Evolutionary conservation across 495 filamentous ascomycete species (phyloP).

Genomic region (Rusavskia elegans): DNA sequence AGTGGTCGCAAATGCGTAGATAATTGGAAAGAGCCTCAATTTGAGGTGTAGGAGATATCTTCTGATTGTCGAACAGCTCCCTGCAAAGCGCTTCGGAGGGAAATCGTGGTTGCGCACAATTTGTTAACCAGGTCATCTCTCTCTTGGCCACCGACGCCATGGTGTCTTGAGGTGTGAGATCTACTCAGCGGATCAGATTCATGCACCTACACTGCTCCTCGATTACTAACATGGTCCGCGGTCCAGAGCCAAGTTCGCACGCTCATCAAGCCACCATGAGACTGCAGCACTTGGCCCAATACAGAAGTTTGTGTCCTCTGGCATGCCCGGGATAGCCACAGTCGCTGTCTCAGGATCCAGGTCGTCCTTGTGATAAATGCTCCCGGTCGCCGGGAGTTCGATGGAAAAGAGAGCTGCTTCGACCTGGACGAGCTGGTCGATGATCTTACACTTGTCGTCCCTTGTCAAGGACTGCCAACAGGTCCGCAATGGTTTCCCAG

Average conservation of each 20-base stretch:
- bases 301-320: slow-evolving; percentile 17
- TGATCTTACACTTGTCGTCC: slow-evolving; percentile 22
- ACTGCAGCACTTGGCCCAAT: slow-evolving; percentile 22
- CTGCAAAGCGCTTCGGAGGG: not conserved
- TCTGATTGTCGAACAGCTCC: not conserved
- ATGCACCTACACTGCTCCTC: not conserved
- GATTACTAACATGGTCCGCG: slow-evolving; percentile 23
- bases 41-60: not conserved
- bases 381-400: slow-evolving; percentile 22
- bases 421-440: slow-evolving; percentile 23
- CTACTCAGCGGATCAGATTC: not conserved
- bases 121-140: slow-evolving; percentile 12
- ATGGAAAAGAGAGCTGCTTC: slow-evolving; percentile 22
- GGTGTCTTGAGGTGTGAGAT: not conserved
- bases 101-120: slow-evolving; percentile 10
- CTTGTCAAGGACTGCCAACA: slow-evolving; percentile 19
- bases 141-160: slow-evolving; percentile 5
- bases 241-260: slow-evolving; percentile 13
- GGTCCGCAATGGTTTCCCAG: slow-evolving; percentile 8
- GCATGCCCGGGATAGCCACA: slow-evolving; percentile 1
- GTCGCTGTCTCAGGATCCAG: not conserved
- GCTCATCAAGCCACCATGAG: slow-evolving; percentile 24
- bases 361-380: slow-evolving; percentile 22
- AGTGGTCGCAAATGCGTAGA: slow-evolving; percentile 12
- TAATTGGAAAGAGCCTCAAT: slow-evolving; percentile 3